Percentiles rank a stretch among this genome's conserved stretches.
phyloP scores from a whole-genome alignment of 1,284 basidiomycete species.

The Coniferiporia weirii region DNA sequence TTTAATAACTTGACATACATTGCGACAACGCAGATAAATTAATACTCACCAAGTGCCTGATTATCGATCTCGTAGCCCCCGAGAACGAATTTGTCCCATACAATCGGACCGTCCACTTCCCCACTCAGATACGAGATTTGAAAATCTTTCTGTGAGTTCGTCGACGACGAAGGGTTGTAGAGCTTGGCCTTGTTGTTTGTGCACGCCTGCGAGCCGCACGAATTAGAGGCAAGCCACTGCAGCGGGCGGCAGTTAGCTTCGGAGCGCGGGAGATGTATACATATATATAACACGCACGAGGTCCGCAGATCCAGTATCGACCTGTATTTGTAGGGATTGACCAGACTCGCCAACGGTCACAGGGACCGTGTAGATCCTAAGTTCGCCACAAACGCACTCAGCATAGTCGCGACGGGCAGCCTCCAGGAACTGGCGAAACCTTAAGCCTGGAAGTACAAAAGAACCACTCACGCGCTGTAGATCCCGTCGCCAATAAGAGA shows the following conservation, averaged over 20 bases:
- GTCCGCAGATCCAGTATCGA: slow-evolving; percentile 75
- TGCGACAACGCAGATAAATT: slow-evolving; percentile 4
- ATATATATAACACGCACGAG: slow-evolving; percentile 39
- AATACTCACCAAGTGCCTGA: slow-evolving; percentile 54
- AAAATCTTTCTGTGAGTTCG: slow-evolving; percentile 37
- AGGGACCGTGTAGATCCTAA: slow-evolving; percentile 59
- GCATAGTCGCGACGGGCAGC: not conserved
- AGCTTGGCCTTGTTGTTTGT: slow-evolving; percentile 35
- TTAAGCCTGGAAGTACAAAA: not conserved
- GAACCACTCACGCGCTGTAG: slow-evolving; percentile 44
- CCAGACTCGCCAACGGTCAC: slow-evolving; percentile 42
- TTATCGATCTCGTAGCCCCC: slow-evolving; percentile 53
- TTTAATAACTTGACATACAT: not conserved
- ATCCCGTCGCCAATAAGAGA: slow-evolving; percentile 43
- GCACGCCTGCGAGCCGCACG: slow-evolving; percentile 47
- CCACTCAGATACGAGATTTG: slow-evolving; percentile 56
- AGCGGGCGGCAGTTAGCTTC: not conserved
- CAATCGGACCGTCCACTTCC: slow-evolving; percentile 49
- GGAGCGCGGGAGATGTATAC: not conserved
- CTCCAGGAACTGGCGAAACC: not conserved
- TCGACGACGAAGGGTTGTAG: slow-evolving; percentile 49
- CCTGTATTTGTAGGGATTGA: slow-evolving; percentile 54
- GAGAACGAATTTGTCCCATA: slow-evolving; percentile 57
- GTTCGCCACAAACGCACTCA: not conserved
- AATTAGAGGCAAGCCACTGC: slow-evolving; percentile 61